Base-by-base conservation (phyloP, 2,329 filamentous ascomycete species). In the Neonectria faginata region DNA sequence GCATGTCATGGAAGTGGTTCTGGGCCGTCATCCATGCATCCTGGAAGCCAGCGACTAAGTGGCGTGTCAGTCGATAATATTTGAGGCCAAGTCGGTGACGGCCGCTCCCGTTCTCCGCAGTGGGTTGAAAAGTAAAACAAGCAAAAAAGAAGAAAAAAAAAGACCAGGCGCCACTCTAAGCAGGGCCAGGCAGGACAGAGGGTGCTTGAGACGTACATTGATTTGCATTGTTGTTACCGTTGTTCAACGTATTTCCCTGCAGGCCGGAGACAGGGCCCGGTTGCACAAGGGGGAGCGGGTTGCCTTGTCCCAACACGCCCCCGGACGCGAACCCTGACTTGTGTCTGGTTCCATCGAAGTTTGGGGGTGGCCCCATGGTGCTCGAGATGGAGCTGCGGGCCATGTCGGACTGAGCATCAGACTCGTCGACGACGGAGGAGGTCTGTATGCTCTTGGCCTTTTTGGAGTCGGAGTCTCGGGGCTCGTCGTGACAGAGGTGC, bases 401-500 rank as follows among this genome's bases (percentile, higher is more conserved):
- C 70, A 85, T 79, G 59, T 88, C 86, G 65, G 77, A 76, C 53
- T 77, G 77, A 50, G 84, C 79, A 58, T 87, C 86, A 69, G 88
- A 85, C 76, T 91, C 89, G 73, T 91, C 89, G 61, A 85, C 84
- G 47, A 82, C 81, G 57, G 87, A 84, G 65, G 85, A 81, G 66
- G 56, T 67, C 66, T 76, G 77, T 64, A 70, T 70, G 77, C 83
- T 86, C 82, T 95, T 97, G 73, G 87, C 82, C 81, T 94, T 95
- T 81, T 96, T 97, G 65, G 91, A 80, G 67, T 90, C 88, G 71
- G 89, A 85, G 76, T 99, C 95, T 79, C 95, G 91, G 72, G 94
- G 95, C 81, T 98, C 96, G 81, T 99, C 96, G 83, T 97, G 96
- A 81, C 96, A 99, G 71, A 99, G 87, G 81, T 99, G 96, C 75